Conservation (phyloP, 2,329 filamentous ascomycete genomes). For the Rachicladosporium sp. region DNA sequence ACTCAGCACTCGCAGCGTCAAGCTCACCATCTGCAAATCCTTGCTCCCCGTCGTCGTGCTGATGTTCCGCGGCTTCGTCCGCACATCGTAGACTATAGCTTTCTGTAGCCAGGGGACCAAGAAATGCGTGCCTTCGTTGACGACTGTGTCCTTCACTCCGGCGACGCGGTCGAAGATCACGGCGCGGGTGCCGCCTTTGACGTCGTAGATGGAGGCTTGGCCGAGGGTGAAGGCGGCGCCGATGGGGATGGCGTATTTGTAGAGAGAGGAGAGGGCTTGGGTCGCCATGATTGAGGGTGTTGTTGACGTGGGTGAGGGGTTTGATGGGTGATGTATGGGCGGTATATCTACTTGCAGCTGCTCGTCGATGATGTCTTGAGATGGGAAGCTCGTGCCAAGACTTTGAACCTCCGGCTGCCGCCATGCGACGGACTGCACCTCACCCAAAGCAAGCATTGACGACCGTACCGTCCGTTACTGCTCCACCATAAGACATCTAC, state of each 20-base stretch:
- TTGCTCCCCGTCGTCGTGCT: slow-evolving; percentile 95
- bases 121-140: slow-evolving; percentile 96
- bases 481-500: too few species aligned
- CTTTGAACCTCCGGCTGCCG: too few species aligned
- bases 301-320: background rate
- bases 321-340: background rate
- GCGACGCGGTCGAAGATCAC: slow-evolving; percentile 94
- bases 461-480: too few species aligned
- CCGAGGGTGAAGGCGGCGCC: slow-evolving; percentile 55
- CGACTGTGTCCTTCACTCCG: slow-evolving; percentile 83
- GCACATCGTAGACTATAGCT: slow-evolving; percentile 90
- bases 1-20: slow-evolving; percentile 91
- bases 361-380: slow-evolving; percentile 8
- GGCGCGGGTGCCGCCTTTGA: slow-evolving; percentile 83
- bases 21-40: slow-evolving; percentile 98
- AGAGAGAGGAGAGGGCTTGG: slow-evolving; percentile 48
- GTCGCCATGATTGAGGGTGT: slow-evolving; percentile 16
- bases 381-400: background rate
- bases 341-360: background rate
- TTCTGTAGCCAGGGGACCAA: slow-evolving; percentile 90
- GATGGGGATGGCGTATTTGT: slow-evolving; percentile 60
- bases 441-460: too few species aligned
- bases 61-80: slow-evolving; percentile 94
- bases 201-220: slow-evolving; percentile 85
- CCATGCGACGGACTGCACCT: too few species aligned